Conservation (phyloP, 352 stramenopile genomes). For the Aphanomyces invadans region DNA sequence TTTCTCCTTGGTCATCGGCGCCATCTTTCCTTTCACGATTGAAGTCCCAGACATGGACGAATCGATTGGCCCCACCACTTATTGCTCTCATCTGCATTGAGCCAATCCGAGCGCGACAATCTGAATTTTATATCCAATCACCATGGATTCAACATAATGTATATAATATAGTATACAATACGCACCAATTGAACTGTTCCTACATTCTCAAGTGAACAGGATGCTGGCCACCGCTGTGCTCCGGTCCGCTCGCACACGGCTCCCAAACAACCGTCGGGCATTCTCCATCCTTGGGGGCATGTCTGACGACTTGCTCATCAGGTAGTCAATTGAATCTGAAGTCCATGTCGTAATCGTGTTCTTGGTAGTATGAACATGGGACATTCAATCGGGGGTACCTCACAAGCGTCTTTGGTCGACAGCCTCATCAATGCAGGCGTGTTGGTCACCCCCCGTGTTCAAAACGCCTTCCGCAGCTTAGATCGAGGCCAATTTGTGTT, state of each 20-base stretch:
- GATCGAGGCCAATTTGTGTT: constrained; percentile 57
- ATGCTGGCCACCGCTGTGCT: neutral
- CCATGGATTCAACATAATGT: neutral
- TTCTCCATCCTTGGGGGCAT: constrained; percentile 63
- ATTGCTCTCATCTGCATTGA: neutral
- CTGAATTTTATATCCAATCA: neutral
- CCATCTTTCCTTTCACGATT: neutral
- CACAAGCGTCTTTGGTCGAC: constrained; percentile 56
- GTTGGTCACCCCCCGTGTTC: constrained; percentile 41
- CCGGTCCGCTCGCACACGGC: neutral
- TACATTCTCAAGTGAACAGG: too few species aligned
- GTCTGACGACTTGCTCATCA: constrained; percentile 72
- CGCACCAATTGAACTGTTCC: too few species aligned
- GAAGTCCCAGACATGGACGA: constrained; percentile 6
- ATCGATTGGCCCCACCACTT: constrained; percentile 17
- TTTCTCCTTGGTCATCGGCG: constrained; percentile 24
- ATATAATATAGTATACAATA: neutral
- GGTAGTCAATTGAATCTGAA: too few species aligned
- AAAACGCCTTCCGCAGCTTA: constrained; percentile 51
- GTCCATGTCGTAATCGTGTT: neutral
- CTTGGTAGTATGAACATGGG: constrained; percentile 59
- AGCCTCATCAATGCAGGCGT: constrained; percentile 74
- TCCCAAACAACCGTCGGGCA: neutral
- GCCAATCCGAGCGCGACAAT: neutral
- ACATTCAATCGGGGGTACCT: constrained; percentile 67